Conservation (phyloP, 441 rosid species). For the Syzygium syzygioides region DNA sequence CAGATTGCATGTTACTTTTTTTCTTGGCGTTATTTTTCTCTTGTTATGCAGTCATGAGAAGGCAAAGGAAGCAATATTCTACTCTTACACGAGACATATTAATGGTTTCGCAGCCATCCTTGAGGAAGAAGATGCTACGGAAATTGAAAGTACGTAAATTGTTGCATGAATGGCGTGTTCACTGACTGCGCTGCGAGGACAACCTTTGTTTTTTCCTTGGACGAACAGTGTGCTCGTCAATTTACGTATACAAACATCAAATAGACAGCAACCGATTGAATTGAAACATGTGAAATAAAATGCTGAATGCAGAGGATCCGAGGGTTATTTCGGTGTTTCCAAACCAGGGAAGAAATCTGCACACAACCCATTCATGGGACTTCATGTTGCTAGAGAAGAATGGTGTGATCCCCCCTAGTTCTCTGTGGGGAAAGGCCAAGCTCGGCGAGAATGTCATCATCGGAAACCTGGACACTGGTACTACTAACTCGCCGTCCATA, state of each 20-base stretch:
- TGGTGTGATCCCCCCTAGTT: conserved; percentile 15
- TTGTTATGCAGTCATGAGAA: conserved; percentile 24
- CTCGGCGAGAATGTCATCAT: conserved; percentile 55
- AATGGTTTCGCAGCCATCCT: conserved; percentile 60
- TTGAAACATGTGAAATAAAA: not conserved
- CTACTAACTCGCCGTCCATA: conserved; percentile 17
- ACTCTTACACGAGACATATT: conserved; percentile 43
- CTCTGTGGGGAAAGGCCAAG: conserved; percentile 39
- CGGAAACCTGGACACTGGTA: conserved; percentile 62
- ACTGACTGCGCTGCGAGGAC: no score
- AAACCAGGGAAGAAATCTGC: conserved; percentile 30
- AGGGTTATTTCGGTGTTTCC: conserved; percentile 40
- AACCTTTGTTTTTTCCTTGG: no score
- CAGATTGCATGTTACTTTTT: not conserved
- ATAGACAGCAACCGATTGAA: not conserved
- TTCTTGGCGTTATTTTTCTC: not conserved
- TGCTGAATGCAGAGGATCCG: conserved; percentile 36
- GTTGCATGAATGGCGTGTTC: not conserved
- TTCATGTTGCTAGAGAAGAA: conserved; percentile 39
- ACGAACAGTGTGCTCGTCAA: not conserved
- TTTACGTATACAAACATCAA: not conserved
- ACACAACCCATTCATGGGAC: conserved; percentile 65
- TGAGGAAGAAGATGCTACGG: conserved; percentile 43
- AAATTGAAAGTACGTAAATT: conserved; percentile 35
- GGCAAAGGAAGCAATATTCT: conserved; percentile 41